phyloP scores from a whole-genome alignment of 805 yeast species.

The Alloascoidea hylecoeti region DNA sequence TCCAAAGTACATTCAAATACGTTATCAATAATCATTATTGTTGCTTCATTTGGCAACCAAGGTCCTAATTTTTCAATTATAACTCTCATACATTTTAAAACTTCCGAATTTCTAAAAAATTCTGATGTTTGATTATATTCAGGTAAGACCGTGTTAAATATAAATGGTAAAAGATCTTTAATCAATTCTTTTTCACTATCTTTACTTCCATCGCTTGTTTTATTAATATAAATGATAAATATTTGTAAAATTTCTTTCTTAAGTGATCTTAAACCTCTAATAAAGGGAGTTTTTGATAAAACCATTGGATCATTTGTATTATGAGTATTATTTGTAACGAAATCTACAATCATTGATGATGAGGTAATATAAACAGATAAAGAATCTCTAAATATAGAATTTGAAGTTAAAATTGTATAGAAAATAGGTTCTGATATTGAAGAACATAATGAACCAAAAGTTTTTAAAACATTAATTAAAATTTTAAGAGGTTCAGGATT shows the following conservation, averaged over 20 bases:
- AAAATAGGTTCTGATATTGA: slow-evolving; percentile 89
- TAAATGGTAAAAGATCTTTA: slow-evolving; percentile 65
- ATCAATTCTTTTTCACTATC: slow-evolving; percentile 70
- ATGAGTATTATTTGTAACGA: slow-evolving; percentile 69
- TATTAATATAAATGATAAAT: slow-evolving; percentile 76
- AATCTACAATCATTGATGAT: slow-evolving; percentile 67
- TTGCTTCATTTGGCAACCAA: slow-evolving; percentile 79
- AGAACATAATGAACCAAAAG: slow-evolving; percentile 91
- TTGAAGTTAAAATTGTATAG: slow-evolving; percentile 72
- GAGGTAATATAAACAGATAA: slow-evolving; percentile 81
- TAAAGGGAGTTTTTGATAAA: slow-evolving; percentile 91
- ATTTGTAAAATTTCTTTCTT: slow-evolving; percentile 86
- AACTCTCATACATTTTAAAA: slow-evolving; percentile 85
- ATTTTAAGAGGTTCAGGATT: slow-evolving; percentile 74
- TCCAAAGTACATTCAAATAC: slow-evolving; percentile 90
- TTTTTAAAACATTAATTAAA: slow-evolving; percentile 84
- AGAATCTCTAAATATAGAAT: slow-evolving; percentile 86
- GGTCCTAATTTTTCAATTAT: slow-evolving; percentile 79
- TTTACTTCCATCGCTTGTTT: too few species aligned
- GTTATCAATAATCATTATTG: slow-evolving; percentile 72
- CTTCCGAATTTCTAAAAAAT: slow-evolving; percentile 97
- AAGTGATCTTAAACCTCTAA: slow-evolving; percentile 89
- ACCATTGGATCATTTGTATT: too few species aligned
- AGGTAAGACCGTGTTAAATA: slow-evolving; percentile 72
- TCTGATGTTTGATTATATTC: slow-evolving; percentile 86